Base-by-base conservation (phyloP, 2,329 filamentous ascomycete genomes). In the Stachybotrys chlorohalonatus region DNA sequence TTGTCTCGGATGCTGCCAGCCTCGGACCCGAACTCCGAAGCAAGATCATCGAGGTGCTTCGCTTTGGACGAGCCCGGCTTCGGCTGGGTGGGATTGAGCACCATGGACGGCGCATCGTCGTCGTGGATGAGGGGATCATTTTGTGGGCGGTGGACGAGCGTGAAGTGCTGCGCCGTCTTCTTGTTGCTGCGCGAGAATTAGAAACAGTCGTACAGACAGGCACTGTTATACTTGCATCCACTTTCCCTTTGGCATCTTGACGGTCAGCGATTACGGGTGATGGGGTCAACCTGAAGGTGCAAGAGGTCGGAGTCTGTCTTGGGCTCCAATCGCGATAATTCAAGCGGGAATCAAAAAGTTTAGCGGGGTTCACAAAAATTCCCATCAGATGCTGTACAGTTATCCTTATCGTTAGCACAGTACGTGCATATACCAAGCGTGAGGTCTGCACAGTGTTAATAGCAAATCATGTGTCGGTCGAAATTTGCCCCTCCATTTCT, bases 71-170 rank as follows among this genome's bases (percentile, higher is more conserved):
- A 55, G 8, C 64, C 65, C n/a, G 64, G 58, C 42, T 66, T 62
- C 64, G 76, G 70, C 63, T 74, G 73, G 49, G 76, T 83, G 56
- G 77, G 90, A 68, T 94, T 89, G 60, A 99, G 84, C 67, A 99
- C 87, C 84, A 96, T 94, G 62, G 90, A 86, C 51, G 93, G 89
- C 54, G 90, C 92, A 65, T 86, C 81, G 64, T 87, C 82, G 76
- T 99, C 92, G 80, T 99, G 88, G 69, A 99, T 96, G 64, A 93
- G 84, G 50, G 95, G 94, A 71, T 99, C 94, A 83, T 96, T 90
- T 74, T 99, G 95, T 39, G 93, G 90, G 66, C 94, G 90, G 75
- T 96, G 90, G 64, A 97, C 90, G 69, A 99, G 88, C 63, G 88
- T 87, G 74, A 95, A 97, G 74, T 92, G 94, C 70, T 89, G 88